Percentiles rank a stretch among this genome's conserved stretches.
Evolutionary conservation across 75 land plant species (phyloP).

Genomic region (Pinus taeda): DNA sequence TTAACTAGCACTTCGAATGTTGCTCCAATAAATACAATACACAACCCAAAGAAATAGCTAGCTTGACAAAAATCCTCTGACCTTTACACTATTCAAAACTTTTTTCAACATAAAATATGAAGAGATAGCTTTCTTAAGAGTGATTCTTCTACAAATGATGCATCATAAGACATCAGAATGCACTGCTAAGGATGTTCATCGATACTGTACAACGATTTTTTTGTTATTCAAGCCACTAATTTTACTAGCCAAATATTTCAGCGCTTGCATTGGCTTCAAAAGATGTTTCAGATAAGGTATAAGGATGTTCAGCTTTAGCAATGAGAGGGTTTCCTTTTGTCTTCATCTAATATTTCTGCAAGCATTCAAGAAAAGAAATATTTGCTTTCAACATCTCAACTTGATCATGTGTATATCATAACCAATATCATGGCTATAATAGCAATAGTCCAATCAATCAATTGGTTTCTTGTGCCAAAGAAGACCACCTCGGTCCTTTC

Average conservation of each 20-base stretch:
- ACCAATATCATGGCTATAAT: no score
- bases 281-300: constrained; percentile 83
- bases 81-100: not conserved
- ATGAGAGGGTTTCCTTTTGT: no score
- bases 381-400: no score
- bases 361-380: no score
- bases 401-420: no score
- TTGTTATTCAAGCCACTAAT: not conserved
- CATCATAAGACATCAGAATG: not conserved
- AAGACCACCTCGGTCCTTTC: no score
- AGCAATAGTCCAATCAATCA: no score
- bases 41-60: not conserved
- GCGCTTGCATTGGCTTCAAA: constrained; percentile 20
- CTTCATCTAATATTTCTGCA: no score
- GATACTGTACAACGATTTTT: not conserved
- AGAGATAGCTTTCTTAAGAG: not conserved
- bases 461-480: no score
- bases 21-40: not conserved
- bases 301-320: constrained; percentile 25
- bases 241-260: not conserved
- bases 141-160: not conserved
- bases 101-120: not conserved
- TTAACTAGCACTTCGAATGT: not conserved
- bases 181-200: not conserved
- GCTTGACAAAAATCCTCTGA: not conserved